A percentile compares a stretch with the other conserved stretches of the same genome.
phyloP scores from a whole-genome alignment of 768 basidiomycete species.

The Gloeostereum incarnatum region DNA sequence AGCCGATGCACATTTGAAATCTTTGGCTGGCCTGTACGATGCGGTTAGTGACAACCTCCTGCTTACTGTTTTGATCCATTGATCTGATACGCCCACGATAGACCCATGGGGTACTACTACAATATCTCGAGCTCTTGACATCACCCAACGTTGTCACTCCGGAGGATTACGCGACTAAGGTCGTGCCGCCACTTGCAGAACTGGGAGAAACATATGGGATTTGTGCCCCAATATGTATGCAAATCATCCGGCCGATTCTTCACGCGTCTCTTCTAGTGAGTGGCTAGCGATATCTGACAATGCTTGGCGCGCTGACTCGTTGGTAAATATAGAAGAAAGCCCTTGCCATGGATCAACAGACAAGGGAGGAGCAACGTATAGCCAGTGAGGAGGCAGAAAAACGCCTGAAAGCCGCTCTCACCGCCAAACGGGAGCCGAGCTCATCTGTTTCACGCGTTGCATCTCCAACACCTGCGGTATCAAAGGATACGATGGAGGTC shows the following conservation, averaged over 20 bases:
- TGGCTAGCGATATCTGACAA: conserved; percentile 1
- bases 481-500: conserved; percentile 13
- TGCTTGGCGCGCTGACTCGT: background rate
- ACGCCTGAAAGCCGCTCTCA: conserved; percentile 70
- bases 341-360: conserved; percentile 53
- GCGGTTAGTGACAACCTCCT: conserved; percentile 35
- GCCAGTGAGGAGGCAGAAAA: conserved; percentile 75
- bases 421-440: conserved; percentile 68
- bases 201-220: conserved; percentile 74
- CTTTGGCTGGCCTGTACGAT: conserved; percentile 82
- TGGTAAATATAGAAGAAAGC: conserved; percentile 38
- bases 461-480: conserved; percentile 39
- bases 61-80: conserved; percentile 8
- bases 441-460: conserved; percentile 47
- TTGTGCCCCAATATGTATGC: conserved; percentile 85
- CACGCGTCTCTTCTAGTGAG: conserved; percentile 53
- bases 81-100: conserved; percentile 30
- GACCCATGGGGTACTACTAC: conserved; percentile 88
- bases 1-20: conserved; percentile 73
- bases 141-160: conserved; percentile 58
- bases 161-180: conserved; percentile 63
- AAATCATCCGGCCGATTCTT: conserved; percentile 80
- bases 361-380: conserved; percentile 20
- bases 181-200: conserved; percentile 68
- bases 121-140: conserved; percentile 85